phyloP scores from a whole-genome alignment of 2,329 filamentous ascomycete species.

The Colletotrichum sojae region DNA sequence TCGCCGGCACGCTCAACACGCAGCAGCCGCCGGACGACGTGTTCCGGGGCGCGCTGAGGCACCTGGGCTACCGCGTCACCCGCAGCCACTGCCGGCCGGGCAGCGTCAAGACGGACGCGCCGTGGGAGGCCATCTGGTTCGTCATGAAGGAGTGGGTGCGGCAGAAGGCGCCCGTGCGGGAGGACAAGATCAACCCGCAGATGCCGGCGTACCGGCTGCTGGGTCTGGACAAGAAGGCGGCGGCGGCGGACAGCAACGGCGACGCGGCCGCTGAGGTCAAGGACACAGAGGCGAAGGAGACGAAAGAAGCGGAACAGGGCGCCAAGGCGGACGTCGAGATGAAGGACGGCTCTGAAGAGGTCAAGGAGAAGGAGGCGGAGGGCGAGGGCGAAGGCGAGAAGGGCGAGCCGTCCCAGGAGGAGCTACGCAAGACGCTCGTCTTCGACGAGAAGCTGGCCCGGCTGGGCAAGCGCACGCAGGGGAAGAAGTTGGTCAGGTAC shows the following conservation, averaged over 20 bases:
- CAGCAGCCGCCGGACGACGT: slow-evolving; percentile 83
- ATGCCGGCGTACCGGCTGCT: slow-evolving; percentile 82
- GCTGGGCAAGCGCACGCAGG: slow-evolving; percentile 78
- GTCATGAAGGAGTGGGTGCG: slow-evolving; percentile 93
- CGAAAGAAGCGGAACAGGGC: slow-evolving; percentile 36
- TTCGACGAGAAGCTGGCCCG: slow-evolving; percentile 86
- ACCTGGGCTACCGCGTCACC: slow-evolving; percentile 85
- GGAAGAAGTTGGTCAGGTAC: slow-evolving; percentile 84
- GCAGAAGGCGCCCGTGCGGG: slow-evolving; percentile 84
- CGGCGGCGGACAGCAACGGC: slow-evolving; percentile 47
- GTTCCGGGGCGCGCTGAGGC: slow-evolving; percentile 84
- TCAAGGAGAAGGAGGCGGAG: slow-evolving; percentile 49
- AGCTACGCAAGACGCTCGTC: slow-evolving; percentile 70
- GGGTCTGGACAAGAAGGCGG: slow-evolving; percentile 53
- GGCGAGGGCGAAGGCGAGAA: slow-evolving; percentile 38
- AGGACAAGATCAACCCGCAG: slow-evolving; percentile 76
- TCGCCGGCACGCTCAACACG: slow-evolving; percentile 85
- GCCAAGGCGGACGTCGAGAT: slow-evolving; percentile 52
- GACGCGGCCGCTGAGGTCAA: background rate
- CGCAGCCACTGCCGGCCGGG: slow-evolving; percentile 92
- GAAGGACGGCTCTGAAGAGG: slow-evolving; percentile 43
- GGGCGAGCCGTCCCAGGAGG: slow-evolving; percentile 44
- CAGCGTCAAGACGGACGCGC: slow-evolving; percentile 93
- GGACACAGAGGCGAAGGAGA: slow-evolving; percentile 5
- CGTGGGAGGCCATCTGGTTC: slow-evolving; percentile 92